phyloP scores from a whole-genome alignment of 2,329 filamentous ascomycete species.

The Pleoardoris graminearum region DNA sequence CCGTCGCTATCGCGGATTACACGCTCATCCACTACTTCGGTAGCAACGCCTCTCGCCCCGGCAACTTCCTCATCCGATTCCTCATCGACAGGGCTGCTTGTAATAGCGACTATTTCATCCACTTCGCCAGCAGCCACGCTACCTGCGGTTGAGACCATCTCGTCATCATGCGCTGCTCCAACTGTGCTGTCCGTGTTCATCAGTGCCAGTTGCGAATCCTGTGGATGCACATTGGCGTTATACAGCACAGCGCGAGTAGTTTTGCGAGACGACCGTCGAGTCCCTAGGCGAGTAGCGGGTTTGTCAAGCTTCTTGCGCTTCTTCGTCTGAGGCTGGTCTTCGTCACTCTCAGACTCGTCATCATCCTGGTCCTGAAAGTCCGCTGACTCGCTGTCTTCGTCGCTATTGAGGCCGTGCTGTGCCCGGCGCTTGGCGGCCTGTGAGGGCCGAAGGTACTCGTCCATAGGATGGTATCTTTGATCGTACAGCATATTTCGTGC shows the following conservation, averaged over 20 bases:
- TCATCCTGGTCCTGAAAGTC: conserved; percentile 8
- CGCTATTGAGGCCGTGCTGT: conserved; percentile 19
- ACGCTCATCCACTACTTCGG: neutral
- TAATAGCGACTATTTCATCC: neutral
- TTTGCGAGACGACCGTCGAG: conserved; percentile 32
- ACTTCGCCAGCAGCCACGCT: neutral
- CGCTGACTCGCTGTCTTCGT: conserved; percentile 6
- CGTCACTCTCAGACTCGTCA: conserved; percentile 10
- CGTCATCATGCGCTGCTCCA: neutral
- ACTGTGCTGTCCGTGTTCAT: neutral
- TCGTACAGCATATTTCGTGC: conserved; percentile 30
- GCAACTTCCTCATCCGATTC: neutral
- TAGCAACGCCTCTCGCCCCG: neutral
- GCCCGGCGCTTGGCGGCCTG: conserved; percentile 33
- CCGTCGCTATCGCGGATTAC: neutral
- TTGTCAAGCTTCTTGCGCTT: conserved; percentile 18
- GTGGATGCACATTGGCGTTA: conserved; percentile 33
- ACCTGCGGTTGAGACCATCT: conserved; percentile 3
- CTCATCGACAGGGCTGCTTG: neutral
- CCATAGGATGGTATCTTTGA: conserved; percentile 41
- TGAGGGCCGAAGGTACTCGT: conserved; percentile 32
- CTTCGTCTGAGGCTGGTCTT: neutral
- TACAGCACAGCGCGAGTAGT: conserved; percentile 25
- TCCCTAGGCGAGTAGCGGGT: neutral
- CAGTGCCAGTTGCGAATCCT: conserved; percentile 23